Percentiles rank a stretch among this genome's conserved stretches.
Conservation (phyloP, 1,139 yeast genomes). For the Spathaspora jeffriesii region DNA sequence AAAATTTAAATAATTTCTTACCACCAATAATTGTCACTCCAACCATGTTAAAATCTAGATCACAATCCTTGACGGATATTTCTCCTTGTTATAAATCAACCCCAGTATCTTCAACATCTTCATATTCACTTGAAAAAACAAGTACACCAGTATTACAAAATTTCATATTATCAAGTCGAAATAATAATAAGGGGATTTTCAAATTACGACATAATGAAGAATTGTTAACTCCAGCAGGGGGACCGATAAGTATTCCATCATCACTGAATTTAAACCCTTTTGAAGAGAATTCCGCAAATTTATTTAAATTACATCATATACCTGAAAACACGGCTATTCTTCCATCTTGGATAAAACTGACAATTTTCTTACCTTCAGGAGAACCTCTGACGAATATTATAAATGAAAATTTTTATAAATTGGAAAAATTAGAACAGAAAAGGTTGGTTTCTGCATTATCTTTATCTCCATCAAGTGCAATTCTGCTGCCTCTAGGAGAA, state of each 20-base stretch:
- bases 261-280: conserved; percentile 5
- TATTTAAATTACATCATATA: conserved; percentile 11
- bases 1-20: conserved; percentile 11
- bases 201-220: conserved; percentile 48
- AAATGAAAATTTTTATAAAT: conserved; percentile 22
- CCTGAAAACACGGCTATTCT: conserved; percentile 11
- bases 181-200: conserved; percentile 21
- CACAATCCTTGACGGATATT: conserved; percentile 11
- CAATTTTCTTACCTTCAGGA: conserved; percentile 6
- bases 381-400: conserved; percentile 17
- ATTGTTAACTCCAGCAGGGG: conserved; percentile 9
- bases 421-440: conserved; percentile 33
- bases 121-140: conserved; percentile 10
- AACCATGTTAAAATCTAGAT: conserved; percentile 8
- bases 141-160: conserved; percentile 26
- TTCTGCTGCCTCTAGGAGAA: conserved; percentile 9
- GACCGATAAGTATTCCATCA: background rate
- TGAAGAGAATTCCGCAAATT: conserved; percentile 7
- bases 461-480: conserved; percentile 8
- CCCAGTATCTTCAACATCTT: conserved; percentile 6
- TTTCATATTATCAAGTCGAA: conserved; percentile 25
- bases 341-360: conserved; percentile 18
- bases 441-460: conserved; percentile 32
- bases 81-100: conserved; percentile 7
- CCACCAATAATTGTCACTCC: conserved; percentile 14